A percentile compares a stretch with the other conserved stretches of the same genome.
Conservation (phyloP, 495 filamentous ascomycete species). For the Neurospora sp. region DNA sequence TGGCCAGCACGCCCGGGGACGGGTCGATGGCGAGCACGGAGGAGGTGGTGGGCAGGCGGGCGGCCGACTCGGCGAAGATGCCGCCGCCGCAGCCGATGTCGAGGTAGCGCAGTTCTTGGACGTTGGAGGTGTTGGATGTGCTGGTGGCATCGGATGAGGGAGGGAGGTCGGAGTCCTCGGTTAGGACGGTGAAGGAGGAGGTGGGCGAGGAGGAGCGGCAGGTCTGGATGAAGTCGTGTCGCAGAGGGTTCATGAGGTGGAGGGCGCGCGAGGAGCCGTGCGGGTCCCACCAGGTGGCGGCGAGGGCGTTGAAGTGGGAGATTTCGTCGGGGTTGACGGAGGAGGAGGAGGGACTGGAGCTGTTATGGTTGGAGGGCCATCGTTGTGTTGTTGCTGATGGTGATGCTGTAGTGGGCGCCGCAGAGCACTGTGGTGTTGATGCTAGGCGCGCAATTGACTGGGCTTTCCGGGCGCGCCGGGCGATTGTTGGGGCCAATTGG, state of each 20-base stretch:
- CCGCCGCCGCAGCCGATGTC: conserved; percentile 95
- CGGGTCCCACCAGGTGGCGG: conserved; percentile 95
- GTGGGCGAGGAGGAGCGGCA: conserved; percentile 44
- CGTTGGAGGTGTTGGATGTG: conserved; percentile 12
- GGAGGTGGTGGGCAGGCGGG: conserved; percentile 55
- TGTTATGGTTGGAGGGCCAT: not conserved
- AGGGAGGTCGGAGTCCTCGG: not conserved
- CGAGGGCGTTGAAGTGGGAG: conserved; percentile 87
- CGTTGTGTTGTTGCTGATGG: not conserved
- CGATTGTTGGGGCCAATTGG: conserved; percentile 2
- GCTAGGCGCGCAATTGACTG: not conserved
- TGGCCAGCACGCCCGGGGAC: conserved; percentile 60
- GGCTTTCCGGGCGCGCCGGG: not conserved
- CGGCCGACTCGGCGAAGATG: conserved; percentile 89
- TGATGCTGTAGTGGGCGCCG: not conserved
- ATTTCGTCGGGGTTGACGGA: conserved; percentile 80
- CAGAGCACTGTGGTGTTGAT: not conserved
- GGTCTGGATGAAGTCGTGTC: conserved; percentile 76
- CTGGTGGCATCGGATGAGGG: conserved; percentile 8
- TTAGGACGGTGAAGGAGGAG: not conserved
- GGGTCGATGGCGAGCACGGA: conserved; percentile 81
- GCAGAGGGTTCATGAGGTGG: conserved; percentile 95
- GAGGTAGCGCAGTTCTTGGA: conserved; percentile 52
- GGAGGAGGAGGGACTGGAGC: conserved; percentile 14
- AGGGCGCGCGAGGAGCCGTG: conserved; percentile 85